Evolutionary conservation across 306 rosid species (phyloP).

Genomic region (Prunus salicina): DNA sequence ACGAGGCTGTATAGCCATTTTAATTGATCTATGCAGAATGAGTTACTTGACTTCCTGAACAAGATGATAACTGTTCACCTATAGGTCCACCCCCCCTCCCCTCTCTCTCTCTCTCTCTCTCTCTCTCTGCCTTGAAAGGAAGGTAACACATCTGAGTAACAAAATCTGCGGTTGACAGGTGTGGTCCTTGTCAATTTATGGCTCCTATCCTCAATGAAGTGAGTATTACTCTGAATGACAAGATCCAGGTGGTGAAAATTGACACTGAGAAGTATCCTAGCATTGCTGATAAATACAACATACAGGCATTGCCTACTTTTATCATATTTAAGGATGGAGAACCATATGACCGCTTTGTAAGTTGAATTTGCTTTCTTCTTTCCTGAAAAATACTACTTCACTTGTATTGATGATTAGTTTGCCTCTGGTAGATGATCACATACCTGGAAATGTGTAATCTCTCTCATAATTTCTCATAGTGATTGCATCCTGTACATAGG

Average conservation of each 20-base stretch:
- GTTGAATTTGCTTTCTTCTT: conserved; percentile 26
- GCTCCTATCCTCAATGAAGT: conserved; percentile 85
- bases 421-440: neutral
- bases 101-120: neutral
- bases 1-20: neutral
- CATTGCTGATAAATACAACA: conserved; percentile 73
- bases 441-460: neutral
- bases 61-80: neutral
- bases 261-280: conserved; percentile 92
- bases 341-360: conserved; percentile 77
- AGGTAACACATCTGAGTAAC: conserved; percentile 17
- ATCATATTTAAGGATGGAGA: conserved; percentile 83
- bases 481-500: neutral
- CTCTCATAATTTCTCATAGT: neutral
- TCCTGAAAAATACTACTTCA: neutral
- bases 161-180: conserved; percentile 49
- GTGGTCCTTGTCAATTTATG: conserved; percentile 99
- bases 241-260: conserved; percentile 73
- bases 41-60: neutral
- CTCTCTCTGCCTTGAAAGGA: neutral
- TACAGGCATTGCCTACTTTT: conserved; percentile 91
- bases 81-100: neutral
- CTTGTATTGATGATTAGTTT: neutral
- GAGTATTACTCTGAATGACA: conserved; percentile 52
- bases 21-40: neutral